phyloP scores from a whole-genome alignment of 2,329 filamentous ascomycete species.

The Ceratocystis alfenasii region DNA sequence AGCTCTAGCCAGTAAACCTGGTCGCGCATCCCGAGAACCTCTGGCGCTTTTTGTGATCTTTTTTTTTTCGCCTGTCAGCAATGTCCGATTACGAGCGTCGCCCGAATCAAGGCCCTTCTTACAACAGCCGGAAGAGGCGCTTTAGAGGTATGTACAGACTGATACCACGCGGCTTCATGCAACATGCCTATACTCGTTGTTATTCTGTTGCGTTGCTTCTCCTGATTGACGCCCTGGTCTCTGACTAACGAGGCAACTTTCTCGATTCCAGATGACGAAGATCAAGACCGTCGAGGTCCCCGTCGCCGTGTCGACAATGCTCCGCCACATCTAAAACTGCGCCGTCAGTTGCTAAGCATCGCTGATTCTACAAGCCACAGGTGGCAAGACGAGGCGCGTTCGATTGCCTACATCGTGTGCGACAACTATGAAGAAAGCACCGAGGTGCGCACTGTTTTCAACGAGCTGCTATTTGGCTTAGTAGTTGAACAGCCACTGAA shows the following conservation, averaged over 20 bases:
- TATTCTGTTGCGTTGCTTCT: too few species aligned
- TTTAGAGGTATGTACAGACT: slow-evolving; percentile 52
- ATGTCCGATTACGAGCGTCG: slow-evolving; percentile 50
- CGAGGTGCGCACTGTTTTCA: slow-evolving; percentile 60
- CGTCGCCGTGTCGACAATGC: slow-evolving; percentile 60
- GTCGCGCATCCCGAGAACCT: not conserved
- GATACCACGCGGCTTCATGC: too few species aligned
- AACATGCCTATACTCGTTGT: too few species aligned
- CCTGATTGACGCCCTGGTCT: not conserved
- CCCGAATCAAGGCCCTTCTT: slow-evolving; percentile 32
- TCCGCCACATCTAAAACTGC: slow-evolving; percentile 57
- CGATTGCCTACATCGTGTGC: slow-evolving; percentile 62
- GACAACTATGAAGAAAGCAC: slow-evolving; percentile 73
- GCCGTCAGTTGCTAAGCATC: slow-evolving; percentile 66
- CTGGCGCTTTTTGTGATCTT: not conserved
- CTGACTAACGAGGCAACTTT: not conserved
- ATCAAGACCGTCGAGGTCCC: slow-evolving; percentile 64
- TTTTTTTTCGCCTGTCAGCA: slow-evolving; percentile 3
- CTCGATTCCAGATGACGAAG: slow-evolving; percentile 40
- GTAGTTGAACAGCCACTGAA: slow-evolving; percentile 88
- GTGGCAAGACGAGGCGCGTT: slow-evolving; percentile 65
- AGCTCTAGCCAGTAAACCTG: not conserved
- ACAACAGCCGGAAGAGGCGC: slow-evolving; percentile 62
- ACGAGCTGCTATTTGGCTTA: slow-evolving; percentile 63
- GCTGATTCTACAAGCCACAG: slow-evolving; percentile 70